A percentile compares a stretch with the other conserved stretches of the same genome.
Evolutionary conservation across 768 basidiomycete species (phyloP).

Genomic region (Pholiota molesta): DNA sequence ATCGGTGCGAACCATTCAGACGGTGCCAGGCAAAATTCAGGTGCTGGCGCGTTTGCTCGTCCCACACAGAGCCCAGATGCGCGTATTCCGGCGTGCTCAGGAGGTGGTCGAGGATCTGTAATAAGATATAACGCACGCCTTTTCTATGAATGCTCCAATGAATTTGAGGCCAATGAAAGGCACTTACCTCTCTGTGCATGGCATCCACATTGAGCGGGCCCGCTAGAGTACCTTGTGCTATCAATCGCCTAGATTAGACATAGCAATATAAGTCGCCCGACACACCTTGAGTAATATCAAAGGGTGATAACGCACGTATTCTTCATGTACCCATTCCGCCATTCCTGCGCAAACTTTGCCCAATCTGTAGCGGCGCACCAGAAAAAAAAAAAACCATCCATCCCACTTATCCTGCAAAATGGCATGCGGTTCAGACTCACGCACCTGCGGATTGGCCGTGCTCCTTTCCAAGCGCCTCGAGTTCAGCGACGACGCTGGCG

Average conservation of each 20-base stretch:
- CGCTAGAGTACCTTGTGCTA: not conserved
- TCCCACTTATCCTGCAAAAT: not conserved
- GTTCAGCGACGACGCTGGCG: constrained; percentile 32
- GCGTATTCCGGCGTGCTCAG: constrained; percentile 53
- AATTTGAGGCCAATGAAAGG: not conserved
- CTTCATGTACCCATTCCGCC: constrained; percentile 54
- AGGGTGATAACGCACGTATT: constrained; percentile 39
- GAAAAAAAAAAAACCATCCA: not conserved
- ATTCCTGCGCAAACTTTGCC: constrained; percentile 55
- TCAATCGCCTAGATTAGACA: not conserved
- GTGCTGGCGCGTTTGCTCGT: constrained; percentile 42
- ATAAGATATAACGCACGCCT: not conserved
- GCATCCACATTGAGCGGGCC: constrained; percentile 56
- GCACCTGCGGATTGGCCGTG: constrained; percentile 25
- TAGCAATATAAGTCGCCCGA: not conserved
- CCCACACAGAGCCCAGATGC: constrained; percentile 47
- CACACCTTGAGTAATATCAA: no score
- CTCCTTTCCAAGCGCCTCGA: constrained; percentile 31
- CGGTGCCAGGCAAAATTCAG: constrained; percentile 63
- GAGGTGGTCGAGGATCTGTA: constrained; percentile 31
- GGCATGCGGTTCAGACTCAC: not conserved
- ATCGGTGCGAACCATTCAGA: constrained; percentile 39
- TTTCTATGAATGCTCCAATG: not conserved
- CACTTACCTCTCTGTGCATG: constrained; percentile 54
- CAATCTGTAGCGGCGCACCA: constrained; percentile 32